These are phyloP conservation scores for Saxophila tyrrhenica DNA, from an alignment of 495 filamentous ascomycete genomes.

Conservation along the genomic window DNA sequence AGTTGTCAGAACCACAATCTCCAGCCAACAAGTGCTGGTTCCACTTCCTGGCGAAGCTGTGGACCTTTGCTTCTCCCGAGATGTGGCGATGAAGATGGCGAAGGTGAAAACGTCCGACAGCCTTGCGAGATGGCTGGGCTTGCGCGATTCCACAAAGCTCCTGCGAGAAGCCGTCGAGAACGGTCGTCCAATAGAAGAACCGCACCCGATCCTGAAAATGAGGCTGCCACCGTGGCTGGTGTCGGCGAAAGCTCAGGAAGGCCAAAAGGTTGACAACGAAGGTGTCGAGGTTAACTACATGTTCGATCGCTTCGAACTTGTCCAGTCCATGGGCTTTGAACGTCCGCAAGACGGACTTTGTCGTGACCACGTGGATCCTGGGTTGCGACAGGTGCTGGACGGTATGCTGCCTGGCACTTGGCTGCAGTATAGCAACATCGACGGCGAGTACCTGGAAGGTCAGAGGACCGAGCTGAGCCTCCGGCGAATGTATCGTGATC, in stretches of 20 bases:
- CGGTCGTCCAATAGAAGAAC: neutral
- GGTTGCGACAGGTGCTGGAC: neutral
- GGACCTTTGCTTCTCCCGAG: neutral
- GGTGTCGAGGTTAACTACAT: neutral
- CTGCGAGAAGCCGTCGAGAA: neutral
- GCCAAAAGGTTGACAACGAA: neutral
- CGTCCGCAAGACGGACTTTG: neutral
- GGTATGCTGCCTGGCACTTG: neutral
- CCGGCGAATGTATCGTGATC: too few species aligned
- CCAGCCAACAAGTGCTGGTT: neutral
- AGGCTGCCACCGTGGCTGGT: neutral
- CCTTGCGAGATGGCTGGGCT: too few species aligned
- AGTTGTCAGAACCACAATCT: neutral
- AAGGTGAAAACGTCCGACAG: neutral
- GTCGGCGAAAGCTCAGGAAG: neutral
- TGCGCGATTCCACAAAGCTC: neutral
- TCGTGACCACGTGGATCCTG: neutral
- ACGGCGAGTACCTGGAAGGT: neutral
- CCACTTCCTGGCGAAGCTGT: neutral
- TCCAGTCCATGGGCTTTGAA: neutral
- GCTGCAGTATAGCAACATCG: neutral
- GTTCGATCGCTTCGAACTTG: slow-evolving; percentile 7
- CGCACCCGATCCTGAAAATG: neutral
- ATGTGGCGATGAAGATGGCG: neutral
- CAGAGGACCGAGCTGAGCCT: slow-evolving; percentile 16